A percentile compares a stretch with the other conserved stretches of the same genome.
These are phyloP conservation scores for Zychaea mexicana DNA, from an alignment of 371 early-diverging fungal species.

Conservation along the genomic window DNA sequence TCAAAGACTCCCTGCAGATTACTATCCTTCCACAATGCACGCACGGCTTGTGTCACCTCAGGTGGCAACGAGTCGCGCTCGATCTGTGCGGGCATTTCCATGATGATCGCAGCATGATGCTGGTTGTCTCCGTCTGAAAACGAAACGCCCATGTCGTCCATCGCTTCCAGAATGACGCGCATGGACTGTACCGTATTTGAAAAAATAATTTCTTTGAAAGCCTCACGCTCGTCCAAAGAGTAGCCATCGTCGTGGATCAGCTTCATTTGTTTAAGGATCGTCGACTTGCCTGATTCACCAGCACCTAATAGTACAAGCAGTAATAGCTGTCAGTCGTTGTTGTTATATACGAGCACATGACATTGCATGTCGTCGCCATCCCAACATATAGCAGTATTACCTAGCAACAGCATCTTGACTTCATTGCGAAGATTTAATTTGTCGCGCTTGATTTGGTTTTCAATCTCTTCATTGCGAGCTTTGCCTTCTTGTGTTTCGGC, in stretches of 20 bases:
- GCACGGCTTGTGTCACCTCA: conserved; percentile 75
- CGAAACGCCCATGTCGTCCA: conserved; percentile 79
- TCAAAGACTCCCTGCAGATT: conserved; percentile 77
- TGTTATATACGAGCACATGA: not conserved
- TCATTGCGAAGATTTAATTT: conserved; percentile 78
- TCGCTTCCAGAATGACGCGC: conserved; percentile 93
- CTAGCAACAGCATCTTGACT: conserved; percentile 92
- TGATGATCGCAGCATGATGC: conserved; percentile 61
- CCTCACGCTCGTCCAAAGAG: conserved; percentile 81
- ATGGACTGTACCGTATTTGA: conserved; percentile 95
- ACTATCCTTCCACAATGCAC: conserved; percentile 78
- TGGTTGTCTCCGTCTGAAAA: conserved; percentile 65
- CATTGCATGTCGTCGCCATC: conserved; percentile 50
- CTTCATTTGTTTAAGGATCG: conserved; percentile 97
- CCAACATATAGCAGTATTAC: conserved; percentile 55
- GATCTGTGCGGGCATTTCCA: conserved; percentile 79
- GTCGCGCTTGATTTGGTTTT: conserved; percentile 82
- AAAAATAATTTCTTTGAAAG: conserved; percentile 93
- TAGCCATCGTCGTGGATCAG: conserved; percentile 94
- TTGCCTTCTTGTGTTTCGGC: conserved; percentile 80
- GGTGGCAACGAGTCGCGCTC: conserved; percentile 76
- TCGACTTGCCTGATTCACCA: conserved; percentile 97
- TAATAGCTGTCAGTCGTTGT: not conserved
- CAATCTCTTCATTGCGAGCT: conserved; percentile 84
- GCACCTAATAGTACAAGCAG: conserved; percentile 80